These are phyloP conservation scores for Nelumbo lutea DNA, from an alignment of 164 flowering plant species.

Conservation along the genomic window DNA sequence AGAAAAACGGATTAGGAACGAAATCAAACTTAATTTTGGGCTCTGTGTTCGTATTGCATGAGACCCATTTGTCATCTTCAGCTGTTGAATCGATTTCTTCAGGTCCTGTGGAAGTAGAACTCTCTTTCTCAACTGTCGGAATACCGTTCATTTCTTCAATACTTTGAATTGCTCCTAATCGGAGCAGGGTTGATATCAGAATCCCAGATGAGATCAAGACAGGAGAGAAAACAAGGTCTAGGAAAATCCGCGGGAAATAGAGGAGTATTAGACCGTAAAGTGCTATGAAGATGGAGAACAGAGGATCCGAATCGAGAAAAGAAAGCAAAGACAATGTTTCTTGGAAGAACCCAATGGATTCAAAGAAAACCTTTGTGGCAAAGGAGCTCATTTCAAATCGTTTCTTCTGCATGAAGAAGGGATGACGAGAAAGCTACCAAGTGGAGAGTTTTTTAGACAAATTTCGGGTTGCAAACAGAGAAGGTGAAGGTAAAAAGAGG, in stretches of 20 bases:
- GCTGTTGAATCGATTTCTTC: not conserved
- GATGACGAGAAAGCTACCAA: not conserved
- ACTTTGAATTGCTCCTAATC: constrained; percentile 44
- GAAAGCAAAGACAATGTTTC: constrained; percentile 10
- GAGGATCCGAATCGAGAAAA: constrained; percentile 34
- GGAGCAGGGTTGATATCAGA: constrained; percentile 46
- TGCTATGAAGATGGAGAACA: constrained; percentile 52
- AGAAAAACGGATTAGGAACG: constrained; percentile 13
- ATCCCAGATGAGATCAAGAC: constrained; percentile 37
- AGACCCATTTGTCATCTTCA: constrained; percentile 11
- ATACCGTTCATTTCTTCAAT: too few relatives aligned
- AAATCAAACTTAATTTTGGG: constrained; percentile 8
- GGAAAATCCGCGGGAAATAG: constrained; percentile 45
- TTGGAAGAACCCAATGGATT: constrained; percentile 5
- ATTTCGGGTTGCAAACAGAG: not conserved
- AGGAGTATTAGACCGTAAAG: constrained; percentile 53
- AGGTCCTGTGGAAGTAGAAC: not conserved
- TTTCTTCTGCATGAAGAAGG: constrained; percentile 13
- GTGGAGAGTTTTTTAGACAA: not conserved
- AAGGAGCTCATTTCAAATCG: constrained; percentile 8
- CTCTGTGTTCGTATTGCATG: constrained; percentile 9
- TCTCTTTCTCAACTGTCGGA: not conserved
- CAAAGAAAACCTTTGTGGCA: not conserved
- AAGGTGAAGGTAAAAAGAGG: not conserved
- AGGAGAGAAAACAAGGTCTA: constrained; percentile 44